Conservation (phyloP, 2,329 filamentous ascomycete genomes). For the Lachnellula suecica region DNA sequence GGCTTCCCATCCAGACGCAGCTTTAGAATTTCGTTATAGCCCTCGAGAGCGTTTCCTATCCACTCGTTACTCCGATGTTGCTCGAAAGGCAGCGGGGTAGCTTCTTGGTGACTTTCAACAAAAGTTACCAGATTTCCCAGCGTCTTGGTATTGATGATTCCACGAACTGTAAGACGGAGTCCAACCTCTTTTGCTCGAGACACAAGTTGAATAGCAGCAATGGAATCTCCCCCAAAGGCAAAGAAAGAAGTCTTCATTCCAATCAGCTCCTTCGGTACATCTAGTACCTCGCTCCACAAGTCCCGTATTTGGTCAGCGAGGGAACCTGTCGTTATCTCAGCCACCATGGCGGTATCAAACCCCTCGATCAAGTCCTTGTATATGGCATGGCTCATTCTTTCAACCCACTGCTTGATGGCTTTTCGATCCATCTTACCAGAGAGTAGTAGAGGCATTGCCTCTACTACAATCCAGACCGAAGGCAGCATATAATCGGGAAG, state of each 20-base stretch:
- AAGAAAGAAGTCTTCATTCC: conserved; percentile 33
- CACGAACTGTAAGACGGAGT: conserved; percentile 35
- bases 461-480: neutral
- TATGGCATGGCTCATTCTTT: neutral
- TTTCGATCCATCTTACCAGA: conserved; percentile 2
- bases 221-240: conserved; percentile 34
- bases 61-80: neutral
- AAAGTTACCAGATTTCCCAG: neutral
- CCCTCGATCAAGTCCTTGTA: neutral
- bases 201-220: conserved; percentile 42
- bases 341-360: neutral
- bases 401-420: neutral
- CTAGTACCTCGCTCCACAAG: neutral
- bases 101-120: neutral
- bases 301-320: neutral
- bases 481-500: conserved; percentile 7
- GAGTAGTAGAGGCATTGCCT: neutral
- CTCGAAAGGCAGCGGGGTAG: neutral
- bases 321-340: neutral
- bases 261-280: neutral
- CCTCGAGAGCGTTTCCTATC: neutral
- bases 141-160: neutral
- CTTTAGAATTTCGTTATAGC: neutral
- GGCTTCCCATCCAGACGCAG: neutral
- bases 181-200: conserved; percentile 29